Conservation (phyloP, 495 filamentous ascomycete genomes). For the Daldinia childiae region DNA sequence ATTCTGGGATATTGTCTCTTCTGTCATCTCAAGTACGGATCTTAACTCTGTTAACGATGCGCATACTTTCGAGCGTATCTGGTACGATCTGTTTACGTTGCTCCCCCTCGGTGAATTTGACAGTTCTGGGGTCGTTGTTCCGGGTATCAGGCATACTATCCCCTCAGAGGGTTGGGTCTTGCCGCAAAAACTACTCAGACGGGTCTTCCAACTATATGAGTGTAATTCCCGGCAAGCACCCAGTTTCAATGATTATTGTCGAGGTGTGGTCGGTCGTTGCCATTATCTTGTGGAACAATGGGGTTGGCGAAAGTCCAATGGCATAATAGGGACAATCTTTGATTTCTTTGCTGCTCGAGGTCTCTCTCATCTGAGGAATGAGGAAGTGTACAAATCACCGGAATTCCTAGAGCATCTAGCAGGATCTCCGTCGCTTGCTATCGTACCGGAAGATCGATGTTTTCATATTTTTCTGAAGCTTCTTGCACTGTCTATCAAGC, state of each 20-base stretch:
- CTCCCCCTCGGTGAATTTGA: conserved; percentile 84
- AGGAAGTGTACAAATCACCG: conserved; percentile 79
- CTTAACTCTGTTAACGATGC: conserved; percentile 55
- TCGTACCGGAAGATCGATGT: conserved; percentile 76
- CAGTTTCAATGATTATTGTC: conserved; percentile 83
- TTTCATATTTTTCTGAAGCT: conserved; percentile 95
- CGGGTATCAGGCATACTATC: conserved; percentile 63
- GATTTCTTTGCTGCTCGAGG: conserved; percentile 87
- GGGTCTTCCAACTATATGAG: conserved; percentile 72
- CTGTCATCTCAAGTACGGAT: conserved; percentile 49
- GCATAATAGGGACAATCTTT: conserved; percentile 81
- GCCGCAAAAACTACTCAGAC: conserved; percentile 70
- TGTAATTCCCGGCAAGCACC: conserved; percentile 64
- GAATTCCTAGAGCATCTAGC: conserved; percentile 80
- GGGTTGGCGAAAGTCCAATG: conserved; percentile 86
- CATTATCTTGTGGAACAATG: conserved; percentile 80
- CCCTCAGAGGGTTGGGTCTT: conserved; percentile 76
- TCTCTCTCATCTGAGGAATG: conserved; percentile 77
- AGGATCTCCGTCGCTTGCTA: conserved; percentile 65
- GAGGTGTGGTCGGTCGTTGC: conserved; percentile 76
- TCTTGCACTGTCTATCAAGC: conserved; percentile 73
- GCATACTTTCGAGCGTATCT: conserved; percentile 69
- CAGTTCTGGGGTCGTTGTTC: conserved; percentile 65
- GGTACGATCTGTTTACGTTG: conserved; percentile 77
- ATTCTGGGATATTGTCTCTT: conserved; percentile 69